These are phyloP conservation scores for Botrytis pseudocinerea DNA, from an alignment of 2,329 filamentous ascomycete species.

Conservation along the genomic window DNA sequence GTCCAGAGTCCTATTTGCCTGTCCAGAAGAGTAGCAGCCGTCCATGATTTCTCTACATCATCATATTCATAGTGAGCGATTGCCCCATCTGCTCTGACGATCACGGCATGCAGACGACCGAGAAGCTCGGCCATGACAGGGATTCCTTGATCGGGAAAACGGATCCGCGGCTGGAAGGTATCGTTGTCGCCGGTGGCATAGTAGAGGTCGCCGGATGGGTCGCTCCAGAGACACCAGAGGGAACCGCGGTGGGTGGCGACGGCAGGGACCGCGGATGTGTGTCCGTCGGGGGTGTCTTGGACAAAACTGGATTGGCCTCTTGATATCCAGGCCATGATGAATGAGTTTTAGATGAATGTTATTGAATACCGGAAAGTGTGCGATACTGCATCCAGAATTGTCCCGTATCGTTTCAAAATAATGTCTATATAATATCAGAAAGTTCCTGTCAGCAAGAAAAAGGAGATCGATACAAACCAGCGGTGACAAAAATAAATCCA, in stretches of 20 bases:
- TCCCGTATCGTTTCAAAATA: not conserved
- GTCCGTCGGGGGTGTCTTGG: conserved; percentile 35
- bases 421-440: not conserved
- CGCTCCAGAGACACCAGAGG: conserved; percentile 43
- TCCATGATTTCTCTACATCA: conserved; percentile 39
- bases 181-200: conserved; percentile 40
- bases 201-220: conserved; percentile 39
- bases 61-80: conserved; percentile 42
- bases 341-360: not conserved
- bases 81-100: conserved; percentile 37
- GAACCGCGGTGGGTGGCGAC: conserved; percentile 42
- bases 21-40: conserved; percentile 34
- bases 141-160: conserved; percentile 40
- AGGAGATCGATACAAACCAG: not conserved
- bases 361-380: no score
- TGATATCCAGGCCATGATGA: conserved; percentile 39
- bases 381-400: not conserved
- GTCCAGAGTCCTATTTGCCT: conserved; percentile 33
- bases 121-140: conserved; percentile 42
- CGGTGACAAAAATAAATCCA: conserved; percentile 3
- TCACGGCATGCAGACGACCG: conserved; percentile 42
- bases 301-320: conserved; percentile 40
- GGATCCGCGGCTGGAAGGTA: conserved; percentile 36
- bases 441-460: not conserved
- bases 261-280: conserved; percentile 41